phyloP scores from a whole-genome alignment of 1,284 basidiomycete genomes.

The Agroathelia rolfsii region DNA sequence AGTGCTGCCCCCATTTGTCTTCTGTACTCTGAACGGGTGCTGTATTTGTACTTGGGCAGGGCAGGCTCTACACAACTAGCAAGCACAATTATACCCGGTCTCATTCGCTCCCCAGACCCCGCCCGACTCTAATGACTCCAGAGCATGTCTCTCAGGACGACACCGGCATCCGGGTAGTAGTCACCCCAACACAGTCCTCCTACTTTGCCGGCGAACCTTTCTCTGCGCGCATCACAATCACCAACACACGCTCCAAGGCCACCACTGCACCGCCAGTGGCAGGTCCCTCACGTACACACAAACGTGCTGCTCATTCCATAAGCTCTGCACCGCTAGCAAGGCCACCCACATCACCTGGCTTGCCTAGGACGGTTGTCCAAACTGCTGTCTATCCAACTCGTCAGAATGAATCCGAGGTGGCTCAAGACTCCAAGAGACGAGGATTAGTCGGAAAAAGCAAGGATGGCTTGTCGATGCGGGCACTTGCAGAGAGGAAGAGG shows the following conservation, averaged over 20 bases:
- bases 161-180: conserved; percentile 50
- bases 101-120: too few relatives aligned
- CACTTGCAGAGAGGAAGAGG: conserved; percentile 19
- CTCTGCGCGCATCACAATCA: conserved; percentile 77
- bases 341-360: conserved; percentile 71
- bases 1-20: too few relatives aligned
- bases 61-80: too few relatives aligned
- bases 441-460: conserved; percentile 12
- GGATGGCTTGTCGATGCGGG: background rate
- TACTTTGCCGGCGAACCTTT: conserved; percentile 91
- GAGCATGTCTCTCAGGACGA: conserved; percentile 23
- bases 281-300: conserved; percentile 36
- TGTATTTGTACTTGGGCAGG: too few relatives aligned
- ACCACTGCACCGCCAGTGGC: conserved; percentile 23
- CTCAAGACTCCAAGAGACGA: conserved; percentile 12
- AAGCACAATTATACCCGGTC: too few relatives aligned
- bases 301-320: conserved; percentile 62
- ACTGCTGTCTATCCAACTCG: conserved; percentile 16
- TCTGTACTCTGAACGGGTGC: too few relatives aligned
- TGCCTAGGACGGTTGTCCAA: conserved; percentile 33
- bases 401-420: too few relatives aligned
- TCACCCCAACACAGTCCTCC: conserved; percentile 75
- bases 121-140: too few relatives aligned
- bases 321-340: conserved; percentile 65
- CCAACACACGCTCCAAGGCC: conserved; percentile 58